Base-by-base conservation (phyloP, 352 stramenopile genomes). In the Pythium folliculosum region DNA sequence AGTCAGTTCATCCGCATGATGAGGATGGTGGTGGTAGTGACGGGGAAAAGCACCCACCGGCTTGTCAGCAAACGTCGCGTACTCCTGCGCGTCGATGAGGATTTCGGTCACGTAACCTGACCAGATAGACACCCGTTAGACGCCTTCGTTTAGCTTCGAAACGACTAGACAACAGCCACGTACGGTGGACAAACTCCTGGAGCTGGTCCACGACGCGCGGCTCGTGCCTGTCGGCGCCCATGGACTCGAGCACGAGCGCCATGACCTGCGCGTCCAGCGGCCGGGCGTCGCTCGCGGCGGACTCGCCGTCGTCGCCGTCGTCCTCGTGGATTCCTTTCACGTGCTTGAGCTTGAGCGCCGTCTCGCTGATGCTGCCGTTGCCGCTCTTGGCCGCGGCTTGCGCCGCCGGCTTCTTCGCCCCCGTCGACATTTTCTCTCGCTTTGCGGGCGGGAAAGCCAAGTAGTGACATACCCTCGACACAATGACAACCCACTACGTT, bases 101-200 rank as follows among this genome's bases (percentile, higher is more conserved):
- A 95, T 81, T 38, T 95, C 84, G 6, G 82, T 90, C 67, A 89
- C 81, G 69, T 92, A 94, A 0, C 87, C 87, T 95, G 30, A 47
- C 50, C 1, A 47, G 23, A 37, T 17, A 61, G 13, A 47, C 40
- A n/a, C 13, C 13, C 12, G 4, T 47, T 47, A 47, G 40, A 21
- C 40, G 17, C 40, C 14, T 21, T 47, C 37, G 10, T 3, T 17
- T 17, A 17, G 2, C 37, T 43, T 43, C 19, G n/a, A 17, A 12
- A 2, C 14, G 2, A 2, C 4, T 32, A 32, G 27, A 2, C 27
- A 32, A 53, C 22, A 47, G 3, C 10, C 0, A 72, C 82, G 44
- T 72, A 95, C 87, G 85, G 64, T 95, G 87, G 22, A 92, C 76
- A 60, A 94, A 94, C 69, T 95, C 88, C 52, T 91, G 84, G 27